phyloP scores from a whole-genome alignment of 148 eudicot genomes.

The Limonium bicolor region DNA sequence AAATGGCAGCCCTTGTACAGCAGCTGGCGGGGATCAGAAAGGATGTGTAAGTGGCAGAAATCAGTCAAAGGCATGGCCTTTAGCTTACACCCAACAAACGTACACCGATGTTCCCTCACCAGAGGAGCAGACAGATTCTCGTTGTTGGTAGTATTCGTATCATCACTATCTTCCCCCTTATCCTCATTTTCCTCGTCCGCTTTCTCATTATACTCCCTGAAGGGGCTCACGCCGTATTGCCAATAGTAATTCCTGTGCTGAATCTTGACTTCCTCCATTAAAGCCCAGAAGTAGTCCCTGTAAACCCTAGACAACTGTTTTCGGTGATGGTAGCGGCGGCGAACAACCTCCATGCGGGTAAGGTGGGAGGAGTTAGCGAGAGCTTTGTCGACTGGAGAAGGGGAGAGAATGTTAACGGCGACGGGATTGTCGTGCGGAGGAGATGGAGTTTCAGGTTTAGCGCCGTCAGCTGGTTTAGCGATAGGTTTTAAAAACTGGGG shows the following conservation, averaged over 20 bases:
- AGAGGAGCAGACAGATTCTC: neutral
- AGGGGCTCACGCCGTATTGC: constrained; percentile 33
- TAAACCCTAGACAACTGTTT: constrained; percentile 22
- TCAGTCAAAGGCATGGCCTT: constrained; percentile 53
- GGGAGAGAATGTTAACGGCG: neutral
- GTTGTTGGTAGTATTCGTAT: constrained; percentile 3
- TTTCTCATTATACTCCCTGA: too few relatives aligned
- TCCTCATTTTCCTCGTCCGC: constrained; percentile 7
- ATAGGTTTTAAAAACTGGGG: neutral
- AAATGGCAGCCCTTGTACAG: constrained; percentile 45
- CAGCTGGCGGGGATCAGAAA: constrained; percentile 35
- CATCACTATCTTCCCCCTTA: constrained; percentile 12
- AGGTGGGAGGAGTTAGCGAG: constrained; percentile 23
- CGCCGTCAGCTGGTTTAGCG: neutral
- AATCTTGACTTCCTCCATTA: constrained; percentile 32
- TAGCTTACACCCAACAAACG: constrained; percentile 22
- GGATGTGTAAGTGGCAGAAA: constrained; percentile 37
- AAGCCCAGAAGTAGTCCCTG: constrained; percentile 36
- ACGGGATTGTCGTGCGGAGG: neutral
- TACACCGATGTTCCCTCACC: constrained; percentile 14
- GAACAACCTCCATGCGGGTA: constrained; percentile 27
- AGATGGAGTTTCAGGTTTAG: neutral
- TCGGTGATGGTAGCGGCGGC: constrained; percentile 19
- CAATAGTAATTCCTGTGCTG: constrained; percentile 29
- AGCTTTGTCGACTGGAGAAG: constrained; percentile 9